Evolutionary conservation across 2,329 filamentous ascomycete species (phyloP), one percentile per base, ranked within the genome.

Genomic region (Penicillium crustosum): DNA sequence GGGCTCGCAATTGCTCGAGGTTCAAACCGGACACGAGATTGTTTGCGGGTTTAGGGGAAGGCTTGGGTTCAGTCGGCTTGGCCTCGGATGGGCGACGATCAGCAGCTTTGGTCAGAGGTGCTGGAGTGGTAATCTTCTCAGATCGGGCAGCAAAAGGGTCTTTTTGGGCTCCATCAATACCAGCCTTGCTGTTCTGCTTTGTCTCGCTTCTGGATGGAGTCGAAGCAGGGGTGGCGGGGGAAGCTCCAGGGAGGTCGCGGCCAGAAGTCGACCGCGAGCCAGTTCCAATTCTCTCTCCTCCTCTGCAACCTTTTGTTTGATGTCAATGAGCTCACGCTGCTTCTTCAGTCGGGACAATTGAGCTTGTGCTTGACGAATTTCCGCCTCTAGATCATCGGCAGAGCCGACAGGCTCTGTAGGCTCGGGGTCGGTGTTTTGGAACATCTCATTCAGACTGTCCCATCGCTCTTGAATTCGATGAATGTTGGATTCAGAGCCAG

Each of bases 281-380:
- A 33, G 15, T 48, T 57, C 42, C 27, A 57, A n/a, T 33, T 47
- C 49, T 15, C 42, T 42, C 7, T 44, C 35, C 23, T 57, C 55
- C 23, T 57, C 55, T 15, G 55, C 55, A 19, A 57, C 55, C 29
- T 57, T 53, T 31, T 57, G 55, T 25, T 57, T 52, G 49, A 57
- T 57, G 15, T 57, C 55, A 48, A 57, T 57, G 49, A 57, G 55
- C 43, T 53, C 49, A 7, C 55, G 55, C 43, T 57, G 55, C 43
- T 48, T 57, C 35, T 57, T 57, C 42, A 57, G n/a, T 45, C 43
- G 31, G 35, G 36, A 23, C 19, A 57, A 21, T 38, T 57, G 55
- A 39, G 49, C 55, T 42, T 57, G 55, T 10, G 55, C 55, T 38
- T 57, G 35, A 38, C 42, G 55, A 10, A 57, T 57, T 44, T 57